Percentiles rank a stretch among this genome's conserved stretches.
These are phyloP conservation scores for Aspergillus phoenicis DNA, from an alignment of 2,329 filamentous ascomycete genomes.

Conservation along the genomic window DNA sequence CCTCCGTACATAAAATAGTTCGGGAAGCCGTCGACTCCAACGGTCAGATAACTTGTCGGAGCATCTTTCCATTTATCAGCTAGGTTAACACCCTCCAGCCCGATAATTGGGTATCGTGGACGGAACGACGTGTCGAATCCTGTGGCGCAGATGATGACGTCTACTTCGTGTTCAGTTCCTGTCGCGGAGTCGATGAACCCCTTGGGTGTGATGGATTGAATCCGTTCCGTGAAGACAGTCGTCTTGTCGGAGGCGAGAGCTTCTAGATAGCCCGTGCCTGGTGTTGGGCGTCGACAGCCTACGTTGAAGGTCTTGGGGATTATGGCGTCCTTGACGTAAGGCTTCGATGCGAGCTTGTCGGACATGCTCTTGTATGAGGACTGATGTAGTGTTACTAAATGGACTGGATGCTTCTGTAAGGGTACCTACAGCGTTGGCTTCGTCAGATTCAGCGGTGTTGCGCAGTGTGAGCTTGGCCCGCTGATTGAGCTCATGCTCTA, in stretches of 20 bases:
- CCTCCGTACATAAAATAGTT: conserved; percentile 33
- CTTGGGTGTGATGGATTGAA: conserved; percentile 43
- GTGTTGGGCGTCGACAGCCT: conserved; percentile 48
- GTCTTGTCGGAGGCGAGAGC: conserved; percentile 64
- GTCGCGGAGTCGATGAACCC: conserved; percentile 36
- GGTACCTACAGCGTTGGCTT: conserved; percentile 11
- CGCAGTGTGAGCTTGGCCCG: conserved; percentile 7
- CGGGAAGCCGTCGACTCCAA: conserved; percentile 35
- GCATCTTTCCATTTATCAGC: conserved; percentile 31
- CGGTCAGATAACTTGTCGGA: conserved; percentile 37
- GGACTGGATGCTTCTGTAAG: background rate
- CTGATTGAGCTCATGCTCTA: conserved; percentile 14
- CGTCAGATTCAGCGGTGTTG: conserved; percentile 13
- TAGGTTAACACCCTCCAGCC: conserved; percentile 27
- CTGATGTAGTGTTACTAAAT: background rate
- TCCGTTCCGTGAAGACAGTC: conserved; percentile 58
- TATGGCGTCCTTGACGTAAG: conserved; percentile 36
- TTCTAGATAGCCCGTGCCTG: conserved; percentile 57
- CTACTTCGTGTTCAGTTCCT: conserved; percentile 33
- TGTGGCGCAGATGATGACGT: conserved; percentile 41
- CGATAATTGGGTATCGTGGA: conserved; percentile 37
- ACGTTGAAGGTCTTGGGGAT: conserved; percentile 43
- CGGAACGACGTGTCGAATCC: conserved; percentile 39
- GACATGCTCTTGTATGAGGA: conserved; percentile 10
- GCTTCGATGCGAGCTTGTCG: conserved; percentile 26